Conservation (phyloP, 2,329 filamentous ascomycete species). For the Fusarium sp. region DNA sequence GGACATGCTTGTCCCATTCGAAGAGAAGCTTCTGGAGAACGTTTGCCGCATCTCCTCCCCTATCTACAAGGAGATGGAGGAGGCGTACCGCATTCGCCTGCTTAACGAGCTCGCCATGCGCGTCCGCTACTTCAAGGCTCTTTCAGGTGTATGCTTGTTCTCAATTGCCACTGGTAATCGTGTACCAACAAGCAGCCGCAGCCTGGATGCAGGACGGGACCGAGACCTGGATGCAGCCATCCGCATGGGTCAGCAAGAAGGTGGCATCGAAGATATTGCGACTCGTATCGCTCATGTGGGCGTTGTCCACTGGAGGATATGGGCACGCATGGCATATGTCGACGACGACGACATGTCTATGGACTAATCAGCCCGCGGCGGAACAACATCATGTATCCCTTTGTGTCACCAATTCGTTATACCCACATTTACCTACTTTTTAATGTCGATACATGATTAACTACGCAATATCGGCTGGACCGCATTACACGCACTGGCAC, state of each 20-base stretch:
- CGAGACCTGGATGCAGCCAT: conserved; percentile 48
- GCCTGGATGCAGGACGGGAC: conserved; percentile 46
- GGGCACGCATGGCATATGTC: conserved; percentile 78
- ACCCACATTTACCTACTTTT: conserved; percentile 32
- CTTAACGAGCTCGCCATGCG: conserved; percentile 59
- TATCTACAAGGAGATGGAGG: conserved; percentile 60
- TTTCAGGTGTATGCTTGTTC: conserved; percentile 65
- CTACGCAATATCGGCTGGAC: conserved; percentile 29
- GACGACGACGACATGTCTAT: conserved; percentile 52
- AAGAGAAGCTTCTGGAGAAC: conserved; percentile 58
- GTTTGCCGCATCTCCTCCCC: conserved; percentile 55
- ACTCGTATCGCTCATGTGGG: conserved; percentile 84
- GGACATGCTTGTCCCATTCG: conserved; percentile 59
- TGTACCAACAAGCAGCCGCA: conserved; percentile 50
- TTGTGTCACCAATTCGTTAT: conserved; percentile 24
- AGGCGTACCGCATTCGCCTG: conserved; percentile 59
- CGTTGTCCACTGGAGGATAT: conserved; percentile 89
- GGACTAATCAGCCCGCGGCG: conserved; percentile 37
- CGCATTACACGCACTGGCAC: conserved; percentile 10
- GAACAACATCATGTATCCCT: conserved; percentile 15
- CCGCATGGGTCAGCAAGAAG: conserved; percentile 61
- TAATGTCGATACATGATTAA: conserved; percentile 32
- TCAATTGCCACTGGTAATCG: conserved; percentile 64
- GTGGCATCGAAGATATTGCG: conserved; percentile 72
- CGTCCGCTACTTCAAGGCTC: conserved; percentile 62